phyloP scores from a whole-genome alignment of 2,329 filamentous ascomycete species.

The Microdochium bolleyi region DNA sequence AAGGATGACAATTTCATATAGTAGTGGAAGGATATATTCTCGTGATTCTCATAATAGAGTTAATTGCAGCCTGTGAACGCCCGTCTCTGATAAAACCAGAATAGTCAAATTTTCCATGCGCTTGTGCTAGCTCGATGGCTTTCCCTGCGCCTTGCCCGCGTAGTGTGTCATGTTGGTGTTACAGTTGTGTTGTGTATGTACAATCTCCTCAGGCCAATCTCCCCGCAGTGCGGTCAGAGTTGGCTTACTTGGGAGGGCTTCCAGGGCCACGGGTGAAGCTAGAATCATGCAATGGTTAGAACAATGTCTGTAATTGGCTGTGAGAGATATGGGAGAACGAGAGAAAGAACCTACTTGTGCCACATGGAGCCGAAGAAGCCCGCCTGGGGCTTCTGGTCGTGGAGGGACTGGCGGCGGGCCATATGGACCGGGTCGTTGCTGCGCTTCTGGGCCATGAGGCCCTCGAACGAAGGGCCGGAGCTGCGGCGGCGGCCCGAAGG shows the following conservation, averaged over 20 bases:
- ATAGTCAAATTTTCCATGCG: neutral
- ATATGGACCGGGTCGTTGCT: conserved; percentile 27
- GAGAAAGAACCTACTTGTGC: conserved; percentile 38
- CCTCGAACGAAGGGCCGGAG: conserved; percentile 42
- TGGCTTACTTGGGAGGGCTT: conserved; percentile 14
- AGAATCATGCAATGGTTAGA: too few species aligned
- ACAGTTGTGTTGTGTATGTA: neutral
- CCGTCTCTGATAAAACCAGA: neutral
- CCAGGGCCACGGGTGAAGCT: conserved; percentile 19
- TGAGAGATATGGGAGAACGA: too few species aligned
- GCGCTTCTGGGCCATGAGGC: conserved; percentile 43
- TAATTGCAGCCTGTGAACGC: neutral
- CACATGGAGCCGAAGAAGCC: conserved; percentile 48
- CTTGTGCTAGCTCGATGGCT: neutral
- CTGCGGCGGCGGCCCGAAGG: conserved; percentile 20
- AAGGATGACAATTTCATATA: too few species aligned
- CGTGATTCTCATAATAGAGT: neutral
- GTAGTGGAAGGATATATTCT: neutral
- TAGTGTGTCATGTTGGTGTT: too few species aligned
- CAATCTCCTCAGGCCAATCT: too few species aligned
- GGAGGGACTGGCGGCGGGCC: conserved; percentile 46
- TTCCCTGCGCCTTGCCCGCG: too few species aligned
- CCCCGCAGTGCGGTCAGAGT: too few species aligned
- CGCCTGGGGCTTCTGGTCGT: conserved; percentile 39
- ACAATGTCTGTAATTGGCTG: neutral